phyloP scores from a whole-genome alignment of 108 stramenopile species.

The Heterococcus sp. region DNA sequence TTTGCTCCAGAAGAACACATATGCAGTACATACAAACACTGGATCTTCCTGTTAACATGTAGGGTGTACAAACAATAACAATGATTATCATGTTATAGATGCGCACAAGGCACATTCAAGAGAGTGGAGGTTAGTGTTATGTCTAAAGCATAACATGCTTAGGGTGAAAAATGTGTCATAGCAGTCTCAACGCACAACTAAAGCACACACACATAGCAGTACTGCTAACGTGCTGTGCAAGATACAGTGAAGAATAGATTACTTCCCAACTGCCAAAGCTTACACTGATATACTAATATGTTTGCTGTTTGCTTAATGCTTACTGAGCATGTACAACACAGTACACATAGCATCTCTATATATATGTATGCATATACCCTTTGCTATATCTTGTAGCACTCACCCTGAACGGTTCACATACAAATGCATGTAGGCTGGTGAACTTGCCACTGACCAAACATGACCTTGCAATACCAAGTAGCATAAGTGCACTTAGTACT shows the following conservation, averaged over 20 bases:
- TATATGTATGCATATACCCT: too few species aligned
- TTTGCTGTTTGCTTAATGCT: not conserved
- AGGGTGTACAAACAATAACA: not conserved
- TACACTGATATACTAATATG: not conserved
- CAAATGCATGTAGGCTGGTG: slow-evolving; percentile 1
- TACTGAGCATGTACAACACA: not conserved
- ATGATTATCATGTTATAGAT: not conserved
- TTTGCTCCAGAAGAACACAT: slow-evolving; percentile 3
- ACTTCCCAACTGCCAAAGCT: not conserved
- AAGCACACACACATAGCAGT: not conserved
- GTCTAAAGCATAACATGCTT: not conserved
- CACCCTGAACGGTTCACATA: slow-evolving; percentile 16
- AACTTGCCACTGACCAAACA: slow-evolving; percentile 10
- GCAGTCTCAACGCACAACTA: not conserved
- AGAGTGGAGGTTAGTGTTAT: too few species aligned
- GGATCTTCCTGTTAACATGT: not conserved
- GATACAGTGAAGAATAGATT: not conserved
- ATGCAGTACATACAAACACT: not conserved
- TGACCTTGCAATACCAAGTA: slow-evolving; percentile 6
- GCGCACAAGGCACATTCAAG: too few species aligned
- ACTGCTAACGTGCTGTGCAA: not conserved
- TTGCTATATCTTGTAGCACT: not conserved
- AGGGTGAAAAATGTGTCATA: not conserved
- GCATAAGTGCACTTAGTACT: slow-evolving; percentile 7
- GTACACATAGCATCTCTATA: too few species aligned